Evolutionary conservation across 768 basidiomycete genomes (phyloP).

Genomic region (Leucocoprinus birnbaumii): DNA sequence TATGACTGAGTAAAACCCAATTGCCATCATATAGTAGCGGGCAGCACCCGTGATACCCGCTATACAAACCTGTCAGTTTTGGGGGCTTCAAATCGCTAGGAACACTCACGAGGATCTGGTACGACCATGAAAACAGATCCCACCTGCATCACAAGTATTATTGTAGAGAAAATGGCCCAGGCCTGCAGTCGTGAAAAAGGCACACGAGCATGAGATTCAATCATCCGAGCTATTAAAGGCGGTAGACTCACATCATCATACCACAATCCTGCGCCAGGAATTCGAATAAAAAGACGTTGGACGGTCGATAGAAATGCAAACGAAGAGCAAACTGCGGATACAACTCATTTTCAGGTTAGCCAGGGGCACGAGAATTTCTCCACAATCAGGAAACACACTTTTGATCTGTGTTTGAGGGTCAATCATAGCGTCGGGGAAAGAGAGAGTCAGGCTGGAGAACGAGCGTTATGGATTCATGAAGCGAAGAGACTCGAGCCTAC

Average conservation of each 20-base stretch:
- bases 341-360: too few relatives aligned
- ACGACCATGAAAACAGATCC: background rate
- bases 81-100: background rate
- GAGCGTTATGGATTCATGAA: background rate
- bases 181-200: background rate
- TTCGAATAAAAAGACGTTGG: slow-evolving; percentile 28
- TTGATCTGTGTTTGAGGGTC: slow-evolving; percentile 2
- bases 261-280: slow-evolving; percentile 15
- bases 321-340: slow-evolving; percentile 23
- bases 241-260: slow-evolving; percentile 4
- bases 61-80: background rate
- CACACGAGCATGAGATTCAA: too few relatives aligned
- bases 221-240: too few relatives aligned
- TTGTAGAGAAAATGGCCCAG: background rate
- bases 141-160: background rate
- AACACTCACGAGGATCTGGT: background rate
- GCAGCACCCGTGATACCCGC: slow-evolving; percentile 14
- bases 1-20: slow-evolving; percentile 33
- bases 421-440: background rate
- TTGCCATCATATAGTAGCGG: slow-evolving; percentile 34
- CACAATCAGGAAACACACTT: background rate
- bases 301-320: slow-evolving; percentile 28
- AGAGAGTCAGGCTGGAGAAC: background rate
- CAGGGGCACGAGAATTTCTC: slow-evolving; percentile 1
- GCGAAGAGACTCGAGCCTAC: background rate